phyloP scores from a whole-genome alignment of 2,329 filamentous ascomycete species.

The Beauveria varroae region DNA sequence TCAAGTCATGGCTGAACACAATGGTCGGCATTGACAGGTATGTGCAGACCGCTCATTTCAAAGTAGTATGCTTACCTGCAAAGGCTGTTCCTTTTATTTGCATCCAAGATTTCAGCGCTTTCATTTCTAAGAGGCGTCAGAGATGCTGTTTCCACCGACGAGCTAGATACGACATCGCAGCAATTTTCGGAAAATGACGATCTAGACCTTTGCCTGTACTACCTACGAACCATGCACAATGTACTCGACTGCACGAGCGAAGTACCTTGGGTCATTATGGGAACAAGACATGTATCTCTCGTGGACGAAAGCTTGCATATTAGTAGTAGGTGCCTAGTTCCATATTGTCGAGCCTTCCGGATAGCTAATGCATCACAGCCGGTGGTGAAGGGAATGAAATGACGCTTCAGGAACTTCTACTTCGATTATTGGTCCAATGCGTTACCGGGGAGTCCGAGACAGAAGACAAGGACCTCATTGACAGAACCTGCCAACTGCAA shows the following conservation, averaged over 20 bases:
- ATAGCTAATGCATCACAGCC: constrained; percentile 29
- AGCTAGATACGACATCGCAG: constrained; percentile 12
- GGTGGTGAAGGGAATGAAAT: constrained; percentile 46
- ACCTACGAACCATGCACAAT: constrained; percentile 66
- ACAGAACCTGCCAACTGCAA: constrained; percentile 58
- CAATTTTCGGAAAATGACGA: constrained; percentile 53
- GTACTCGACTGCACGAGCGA: constrained; percentile 61
- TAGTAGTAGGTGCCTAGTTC: constrained; percentile 38
- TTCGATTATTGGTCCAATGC: constrained; percentile 58
- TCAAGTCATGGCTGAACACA: constrained; percentile 72
- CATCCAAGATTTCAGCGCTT: constrained; percentile 49
- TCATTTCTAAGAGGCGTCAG: constrained; percentile 36
- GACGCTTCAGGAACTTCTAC: constrained; percentile 60
- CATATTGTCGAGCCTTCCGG: constrained; percentile 13
- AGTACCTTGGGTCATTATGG: constrained; percentile 62
- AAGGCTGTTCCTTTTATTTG: constrained; percentile 55
- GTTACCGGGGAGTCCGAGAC: constrained; percentile 27
- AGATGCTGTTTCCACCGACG: constrained; percentile 15
- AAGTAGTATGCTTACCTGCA: not conserved
- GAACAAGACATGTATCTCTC: constrained; percentile 44
- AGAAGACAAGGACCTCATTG: constrained; percentile 18
- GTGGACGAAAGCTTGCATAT: constrained; percentile 25
- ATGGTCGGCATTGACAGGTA: constrained; percentile 57
- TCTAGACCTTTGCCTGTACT: constrained; percentile 69
- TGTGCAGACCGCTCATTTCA: constrained; percentile 16